Percentiles rank a stretch among this genome's conserved stretches.
These are phyloP conservation scores for Xylariaceae sp. DNA, from an alignment of 2,329 filamentous ascomycete genomes.

Conservation along the genomic window DNA sequence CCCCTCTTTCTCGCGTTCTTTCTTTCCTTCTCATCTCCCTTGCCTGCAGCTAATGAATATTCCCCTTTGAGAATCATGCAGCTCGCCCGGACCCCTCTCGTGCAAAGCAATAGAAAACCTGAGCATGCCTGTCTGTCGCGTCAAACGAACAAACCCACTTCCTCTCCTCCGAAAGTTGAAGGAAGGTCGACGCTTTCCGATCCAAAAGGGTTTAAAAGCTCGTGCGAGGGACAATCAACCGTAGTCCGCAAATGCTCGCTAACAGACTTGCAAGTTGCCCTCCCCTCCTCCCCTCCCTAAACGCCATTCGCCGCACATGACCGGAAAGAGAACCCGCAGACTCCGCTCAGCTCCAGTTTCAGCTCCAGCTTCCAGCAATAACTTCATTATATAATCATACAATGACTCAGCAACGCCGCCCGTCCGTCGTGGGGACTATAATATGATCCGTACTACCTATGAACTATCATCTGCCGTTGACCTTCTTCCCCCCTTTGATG, in stretches of 20 bases:
- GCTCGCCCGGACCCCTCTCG: background rate
- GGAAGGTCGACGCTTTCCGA: constrained; percentile 1
- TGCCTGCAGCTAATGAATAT: background rate
- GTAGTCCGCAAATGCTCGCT: constrained; percentile 11
- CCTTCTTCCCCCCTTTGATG: constrained; percentile 52
- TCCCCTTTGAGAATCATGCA: background rate
- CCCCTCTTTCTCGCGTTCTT: too few species aligned
- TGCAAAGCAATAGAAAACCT: background rate
- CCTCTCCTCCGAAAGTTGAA: too few species aligned
- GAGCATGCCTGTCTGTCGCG: too few species aligned
- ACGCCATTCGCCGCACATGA: constrained; percentile 18
- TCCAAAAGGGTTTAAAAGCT: constrained; percentile 7
- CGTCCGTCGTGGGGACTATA: background rate
- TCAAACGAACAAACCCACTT: too few species aligned
- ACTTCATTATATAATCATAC: constrained; percentile 14
- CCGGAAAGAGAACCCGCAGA: constrained; percentile 11
- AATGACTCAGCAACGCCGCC: constrained; percentile 3
- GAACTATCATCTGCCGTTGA: constrained; percentile 39
- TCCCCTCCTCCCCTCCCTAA: background rate
- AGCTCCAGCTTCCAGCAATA: background rate
- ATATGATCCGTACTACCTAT: background rate
- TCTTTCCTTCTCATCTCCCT: too few species aligned
- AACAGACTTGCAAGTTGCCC: background rate
- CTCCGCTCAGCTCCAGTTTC: constrained; percentile 5
- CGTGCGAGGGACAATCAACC: background rate